Percentiles rank a stretch among this genome's conserved stretches.
Conservation (phyloP, 1,139 yeast species). For the Yamadazyma triangularis region DNA sequence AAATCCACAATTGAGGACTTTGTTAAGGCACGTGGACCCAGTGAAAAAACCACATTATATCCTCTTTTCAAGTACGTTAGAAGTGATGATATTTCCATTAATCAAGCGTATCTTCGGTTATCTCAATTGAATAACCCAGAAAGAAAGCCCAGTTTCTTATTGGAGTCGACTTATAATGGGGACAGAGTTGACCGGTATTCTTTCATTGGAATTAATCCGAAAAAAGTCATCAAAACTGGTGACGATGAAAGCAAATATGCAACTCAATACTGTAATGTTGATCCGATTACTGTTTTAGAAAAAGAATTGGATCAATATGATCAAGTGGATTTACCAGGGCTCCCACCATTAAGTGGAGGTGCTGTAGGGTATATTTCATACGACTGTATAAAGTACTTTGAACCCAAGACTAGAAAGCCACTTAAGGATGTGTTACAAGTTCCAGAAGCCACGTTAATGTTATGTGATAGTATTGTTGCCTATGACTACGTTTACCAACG, state of each 20-base stretch:
- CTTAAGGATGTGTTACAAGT: slow-evolving; percentile 74
- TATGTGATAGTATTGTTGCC: slow-evolving; percentile 84
- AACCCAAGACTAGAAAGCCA: slow-evolving; percentile 76
- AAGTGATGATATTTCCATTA: slow-evolving; percentile 80
- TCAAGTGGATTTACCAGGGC: slow-evolving; percentile 74
- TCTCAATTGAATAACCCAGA: slow-evolving; percentile 63
- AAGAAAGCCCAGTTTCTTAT: slow-evolving; percentile 67
- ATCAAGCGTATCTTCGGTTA: slow-evolving; percentile 81
- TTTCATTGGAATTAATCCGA: slow-evolving; percentile 83
- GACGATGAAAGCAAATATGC: slow-evolving; percentile 26
- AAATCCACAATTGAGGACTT: slow-evolving; percentile 45
- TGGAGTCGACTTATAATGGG: slow-evolving; percentile 87
- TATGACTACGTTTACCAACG: slow-evolving; percentile 93
- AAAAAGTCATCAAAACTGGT: slow-evolving; percentile 79
- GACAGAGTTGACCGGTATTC: slow-evolving; percentile 88
- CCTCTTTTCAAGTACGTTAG: slow-evolving; percentile 76
- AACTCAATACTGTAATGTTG: slow-evolving; percentile 47
- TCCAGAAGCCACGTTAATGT: slow-evolving; percentile 91
- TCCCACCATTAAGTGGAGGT: slow-evolving; percentile 89
- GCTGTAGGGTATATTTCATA: slow-evolving; percentile 94
- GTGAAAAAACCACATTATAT: slow-evolving; percentile 46
- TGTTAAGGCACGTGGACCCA: slow-evolving; percentile 34
- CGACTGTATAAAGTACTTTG: slow-evolving; percentile 94
- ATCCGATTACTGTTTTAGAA: slow-evolving; percentile 76
- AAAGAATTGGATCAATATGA: slow-evolving; percentile 58